phyloP scores from a whole-genome alignment of 495 filamentous ascomycete genomes.

The Neurospora sp. region DNA sequence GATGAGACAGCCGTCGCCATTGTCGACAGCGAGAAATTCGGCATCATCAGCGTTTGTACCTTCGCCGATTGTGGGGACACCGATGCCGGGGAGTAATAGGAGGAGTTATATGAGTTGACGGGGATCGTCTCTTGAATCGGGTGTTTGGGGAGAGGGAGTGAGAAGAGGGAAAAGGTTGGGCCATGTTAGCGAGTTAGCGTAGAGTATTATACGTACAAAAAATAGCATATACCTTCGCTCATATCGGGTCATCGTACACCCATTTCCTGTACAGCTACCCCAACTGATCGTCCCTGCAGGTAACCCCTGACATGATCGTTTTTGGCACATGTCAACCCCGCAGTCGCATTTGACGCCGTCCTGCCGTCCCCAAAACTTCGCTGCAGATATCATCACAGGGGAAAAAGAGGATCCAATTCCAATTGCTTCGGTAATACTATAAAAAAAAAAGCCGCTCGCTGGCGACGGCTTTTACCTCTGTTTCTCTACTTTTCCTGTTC shows the following conservation, averaged over 20 bases:
- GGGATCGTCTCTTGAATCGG: too few species aligned
- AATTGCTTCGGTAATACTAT: conserved; percentile 11
- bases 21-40: background rate
- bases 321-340: background rate
- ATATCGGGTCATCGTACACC: background rate
- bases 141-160: background rate
- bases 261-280: background rate
- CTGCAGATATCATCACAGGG: conserved; percentile 40
- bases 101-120: background rate
- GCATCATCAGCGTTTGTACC: background rate
- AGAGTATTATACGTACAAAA: background rate
- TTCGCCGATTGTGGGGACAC: background rate
- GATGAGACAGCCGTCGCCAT: background rate
- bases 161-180: background rate
- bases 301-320: background rate
- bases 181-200: background rate
- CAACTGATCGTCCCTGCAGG: background rate
- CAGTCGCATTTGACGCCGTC: background rate
- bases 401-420: conserved; percentile 4
- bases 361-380: conserved; percentile 33
- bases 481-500: background rate
- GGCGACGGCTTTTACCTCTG: conserved; percentile 3
- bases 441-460: background rate
- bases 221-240: background rate
- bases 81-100: background rate